Percentiles rank a stretch among this genome's conserved stretches.
phyloP scores from a whole-genome alignment of 2,329 filamentous ascomycete genomes.

The Trichocomaceae sp. region DNA sequence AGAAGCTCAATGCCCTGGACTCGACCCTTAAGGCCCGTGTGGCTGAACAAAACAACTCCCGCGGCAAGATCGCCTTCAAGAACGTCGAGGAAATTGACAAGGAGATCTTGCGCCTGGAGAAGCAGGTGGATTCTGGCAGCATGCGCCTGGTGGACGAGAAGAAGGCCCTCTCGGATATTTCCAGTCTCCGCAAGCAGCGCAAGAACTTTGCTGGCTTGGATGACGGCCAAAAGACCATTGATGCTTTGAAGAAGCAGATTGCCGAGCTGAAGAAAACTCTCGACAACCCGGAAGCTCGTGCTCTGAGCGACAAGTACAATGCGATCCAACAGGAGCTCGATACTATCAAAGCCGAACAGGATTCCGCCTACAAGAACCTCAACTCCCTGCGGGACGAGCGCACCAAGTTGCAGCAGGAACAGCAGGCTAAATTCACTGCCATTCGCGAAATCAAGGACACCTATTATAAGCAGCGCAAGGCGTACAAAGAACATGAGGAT shows the following conservation, averaged over 20 bases:
- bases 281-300: slow-evolving; percentile 86
- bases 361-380: slow-evolving; percentile 81
- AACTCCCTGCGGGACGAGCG: slow-evolving; percentile 79
- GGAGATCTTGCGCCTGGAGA: slow-evolving; percentile 73
- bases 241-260: slow-evolving; percentile 79
- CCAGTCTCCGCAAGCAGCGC: slow-evolving; percentile 74
- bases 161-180: slow-evolving; percentile 81
- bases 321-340: slow-evolving; percentile 84
- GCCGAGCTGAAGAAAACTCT: slow-evolving; percentile 80
- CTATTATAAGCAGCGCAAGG: slow-evolving; percentile 75
- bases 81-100: slow-evolving; percentile 78
- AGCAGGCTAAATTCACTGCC: slow-evolving; percentile 76
- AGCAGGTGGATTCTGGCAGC: slow-evolving; percentile 76
- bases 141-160: slow-evolving; percentile 98
- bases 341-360: slow-evolving; percentile 82
- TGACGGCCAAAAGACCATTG: slow-evolving; percentile 78
- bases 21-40: slow-evolving; percentile 80
- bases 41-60: slow-evolving; percentile 77
- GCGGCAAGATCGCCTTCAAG: slow-evolving; percentile 77
- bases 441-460: slow-evolving; percentile 85
- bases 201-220: slow-evolving; percentile 88
- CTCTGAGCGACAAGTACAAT: slow-evolving; percentile 77
- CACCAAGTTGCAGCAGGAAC: slow-evolving; percentile 72
- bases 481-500: slow-evolving; percentile 75
- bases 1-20: slow-evolving; percentile 89